Base-by-base conservation (phyloP, 2,329 filamentous ascomycete species). In the Lecanicillium sp. region DNA sequence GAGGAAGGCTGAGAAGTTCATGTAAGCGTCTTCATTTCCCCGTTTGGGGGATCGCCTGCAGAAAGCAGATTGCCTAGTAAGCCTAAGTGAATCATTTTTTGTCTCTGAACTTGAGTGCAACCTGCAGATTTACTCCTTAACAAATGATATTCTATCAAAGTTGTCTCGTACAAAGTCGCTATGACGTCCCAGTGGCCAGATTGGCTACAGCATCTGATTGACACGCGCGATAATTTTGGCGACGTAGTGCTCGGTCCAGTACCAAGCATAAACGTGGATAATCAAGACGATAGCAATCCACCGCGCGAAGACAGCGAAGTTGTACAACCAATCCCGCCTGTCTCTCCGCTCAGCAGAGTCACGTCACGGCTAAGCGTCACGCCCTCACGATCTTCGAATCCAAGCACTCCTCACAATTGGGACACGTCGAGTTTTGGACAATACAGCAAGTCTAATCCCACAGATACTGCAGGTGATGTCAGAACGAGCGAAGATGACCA, bases 171-270 rank as follows among this genome's bases (percentile, higher is more conserved):
- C 23, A 19, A 12, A 19, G 40, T 23, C 3, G 8, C 12, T 24
- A 43, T 43, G 40, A 26, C 40, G 23, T 43, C 40, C 14, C 40
- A 33, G n/a, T 43, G 40, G 40, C 29, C 40, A 20, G 19, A 43
- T 33, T 35, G 29, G 29, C 8, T 33, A 14, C 29, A 43, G 20
- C 17, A 20, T 4, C 9, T 43, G 14, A 19, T 43, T 12, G 40
- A 35, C 19, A 20, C 12, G 7, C 6, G 29, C 32, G 7, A 17
- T 12, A n/a, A n/a, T 10, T 30, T 11, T 12, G 29, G 9, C 9
- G 40, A 43, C 8, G 20, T 35, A 23, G 29, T n/a, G 14, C 40
- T 43, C 1, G 12, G 19, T 14, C 4, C 40, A 21, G 19, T 43
- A 1, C 40, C 40, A 12, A 43, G 40, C 29, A 43, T 43, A 33